Percentiles rank a stretch among this genome's conserved stretches.
phyloP scores from a whole-genome alignment of 768 basidiomycete species.

The Mycena albidolilacea region DNA sequence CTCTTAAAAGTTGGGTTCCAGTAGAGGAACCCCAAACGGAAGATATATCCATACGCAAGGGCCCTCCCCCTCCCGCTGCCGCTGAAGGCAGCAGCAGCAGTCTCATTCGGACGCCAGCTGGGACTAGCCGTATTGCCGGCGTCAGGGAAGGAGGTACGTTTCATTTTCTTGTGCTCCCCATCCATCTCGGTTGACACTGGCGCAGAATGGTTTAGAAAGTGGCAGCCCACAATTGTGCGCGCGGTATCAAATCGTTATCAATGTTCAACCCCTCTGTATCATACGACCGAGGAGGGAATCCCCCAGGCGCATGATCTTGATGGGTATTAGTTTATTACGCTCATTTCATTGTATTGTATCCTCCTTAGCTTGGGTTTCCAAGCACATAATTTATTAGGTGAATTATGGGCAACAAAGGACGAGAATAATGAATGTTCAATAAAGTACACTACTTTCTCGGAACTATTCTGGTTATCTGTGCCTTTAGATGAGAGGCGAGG shows the following conservation, averaged over 20 bases:
- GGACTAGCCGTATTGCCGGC: slow-evolving; percentile 65
- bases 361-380: neutral
- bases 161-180: neutral
- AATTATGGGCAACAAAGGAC: slow-evolving; percentile 1
- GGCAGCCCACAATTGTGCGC: slow-evolving; percentile 78
- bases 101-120: slow-evolving; percentile 51
- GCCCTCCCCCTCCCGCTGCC: slow-evolving; percentile 37
- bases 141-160: slow-evolving; percentile 67
- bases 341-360: neutral
- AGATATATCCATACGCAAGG: slow-evolving; percentile 40
- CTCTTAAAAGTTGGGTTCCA: slow-evolving; percentile 69
- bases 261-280: slow-evolving; percentile 53
- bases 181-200: neutral
- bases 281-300: slow-evolving; percentile 35
- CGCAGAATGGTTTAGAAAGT: slow-evolving; percentile 79
- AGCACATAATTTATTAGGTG: slow-evolving; percentile 26
- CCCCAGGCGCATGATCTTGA: slow-evolving; percentile 44
- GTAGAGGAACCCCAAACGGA: slow-evolving; percentile 35
- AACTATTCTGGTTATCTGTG: slow-evolving; percentile 25
- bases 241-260: slow-evolving; percentile 66
- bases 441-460: slow-evolving; percentile 43
- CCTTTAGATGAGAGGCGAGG: slow-evolving; percentile 26
- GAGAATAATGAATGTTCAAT: slow-evolving; percentile 40
- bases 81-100: slow-evolving; percentile 24
- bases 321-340: slow-evolving; percentile 43